These are phyloP conservation scores for Colletotrichum australisinense DNA, from an alignment of 2,329 filamentous ascomycete species.

Conservation along the genomic window DNA sequence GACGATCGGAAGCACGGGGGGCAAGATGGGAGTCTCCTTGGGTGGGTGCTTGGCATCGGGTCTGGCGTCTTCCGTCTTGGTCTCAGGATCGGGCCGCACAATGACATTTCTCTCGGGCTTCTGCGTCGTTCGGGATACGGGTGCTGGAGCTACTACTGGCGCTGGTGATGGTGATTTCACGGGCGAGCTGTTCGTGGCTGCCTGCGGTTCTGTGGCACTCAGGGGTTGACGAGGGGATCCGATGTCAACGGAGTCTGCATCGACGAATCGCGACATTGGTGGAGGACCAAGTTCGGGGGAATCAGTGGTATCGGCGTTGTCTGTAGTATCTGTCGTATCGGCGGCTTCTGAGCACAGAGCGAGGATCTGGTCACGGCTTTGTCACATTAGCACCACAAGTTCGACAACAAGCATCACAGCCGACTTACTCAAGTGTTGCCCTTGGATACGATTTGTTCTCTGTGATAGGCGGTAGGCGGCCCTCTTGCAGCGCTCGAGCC, in stretches of 20 bases:
- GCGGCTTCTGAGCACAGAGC: slow-evolving; percentile 64
- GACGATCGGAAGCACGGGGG: slow-evolving; percentile 20
- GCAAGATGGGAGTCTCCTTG: slow-evolving; percentile 10
- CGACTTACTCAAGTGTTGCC: slow-evolving; percentile 73
- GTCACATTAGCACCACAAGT: slow-evolving; percentile 38
- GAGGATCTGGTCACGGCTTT: slow-evolving; percentile 71
- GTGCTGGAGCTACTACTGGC: background rate
- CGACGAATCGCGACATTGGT: slow-evolving; percentile 68
- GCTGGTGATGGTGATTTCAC: slow-evolving; percentile 4
- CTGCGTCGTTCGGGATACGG: background rate
- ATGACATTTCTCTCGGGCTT: slow-evolving; percentile 18
- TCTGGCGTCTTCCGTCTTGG: background rate
- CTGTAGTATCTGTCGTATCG: slow-evolving; percentile 53
- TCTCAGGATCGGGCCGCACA: slow-evolving; percentile 22
- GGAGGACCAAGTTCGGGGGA: slow-evolving; percentile 78
- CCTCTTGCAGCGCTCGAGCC: slow-evolving; percentile 60
- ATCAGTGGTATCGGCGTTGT: slow-evolving; percentile 56
- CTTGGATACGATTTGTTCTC: slow-evolving; percentile 78
- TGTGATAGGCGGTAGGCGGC: slow-evolving; percentile 72
- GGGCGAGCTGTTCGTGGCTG: background rate
- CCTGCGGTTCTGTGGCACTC: background rate
- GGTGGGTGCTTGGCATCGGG: slow-evolving; percentile 9
- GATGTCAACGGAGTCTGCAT: slow-evolving; percentile 65
- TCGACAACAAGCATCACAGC: background rate
- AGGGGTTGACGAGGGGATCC: slow-evolving; percentile 55